phyloP scores from a whole-genome alignment of 164 flowering plant species.

The Magnolia officinalis region DNA sequence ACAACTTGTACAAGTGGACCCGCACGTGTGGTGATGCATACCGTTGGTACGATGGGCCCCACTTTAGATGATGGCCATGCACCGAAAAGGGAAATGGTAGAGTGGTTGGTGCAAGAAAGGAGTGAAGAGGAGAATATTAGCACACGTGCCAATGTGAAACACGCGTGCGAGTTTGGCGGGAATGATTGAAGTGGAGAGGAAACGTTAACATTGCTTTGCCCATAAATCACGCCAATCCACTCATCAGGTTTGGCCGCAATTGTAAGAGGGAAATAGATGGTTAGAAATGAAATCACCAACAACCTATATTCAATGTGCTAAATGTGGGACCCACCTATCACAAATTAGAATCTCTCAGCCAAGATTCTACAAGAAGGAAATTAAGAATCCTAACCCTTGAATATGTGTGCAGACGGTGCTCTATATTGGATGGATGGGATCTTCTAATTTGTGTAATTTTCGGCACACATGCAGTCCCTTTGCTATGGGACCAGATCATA shows the following conservation, averaged over 20 bases:
- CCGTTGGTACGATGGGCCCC: too few relatives aligned
- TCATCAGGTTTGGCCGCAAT: background rate
- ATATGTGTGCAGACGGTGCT: too few relatives aligned
- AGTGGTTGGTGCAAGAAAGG: too few relatives aligned
- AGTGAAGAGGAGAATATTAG: too few relatives aligned
- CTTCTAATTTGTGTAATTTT: too few relatives aligned
- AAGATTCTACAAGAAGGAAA: too few relatives aligned
- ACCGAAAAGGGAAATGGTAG: too few relatives aligned
- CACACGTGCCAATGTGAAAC: background rate
- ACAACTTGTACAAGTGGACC: background rate
- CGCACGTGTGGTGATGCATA: background rate
- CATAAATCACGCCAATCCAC: background rate
- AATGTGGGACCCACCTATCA: background rate
- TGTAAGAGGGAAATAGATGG: background rate
- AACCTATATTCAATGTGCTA: background rate
- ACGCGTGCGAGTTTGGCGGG: background rate
- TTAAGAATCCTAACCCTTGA: too few relatives aligned
- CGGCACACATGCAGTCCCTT: too few relatives aligned
- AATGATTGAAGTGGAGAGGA: background rate
- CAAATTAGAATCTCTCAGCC: background rate
- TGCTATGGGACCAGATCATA: too few relatives aligned
- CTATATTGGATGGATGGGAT: too few relatives aligned
- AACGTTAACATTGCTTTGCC: background rate
- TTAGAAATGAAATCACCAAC: background rate
- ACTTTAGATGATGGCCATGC: too few relatives aligned